These are phyloP conservation scores for Tylopilus orsonianus DNA, from an alignment of 1,284 basidiomycete genomes.

Conservation along the genomic window DNA sequence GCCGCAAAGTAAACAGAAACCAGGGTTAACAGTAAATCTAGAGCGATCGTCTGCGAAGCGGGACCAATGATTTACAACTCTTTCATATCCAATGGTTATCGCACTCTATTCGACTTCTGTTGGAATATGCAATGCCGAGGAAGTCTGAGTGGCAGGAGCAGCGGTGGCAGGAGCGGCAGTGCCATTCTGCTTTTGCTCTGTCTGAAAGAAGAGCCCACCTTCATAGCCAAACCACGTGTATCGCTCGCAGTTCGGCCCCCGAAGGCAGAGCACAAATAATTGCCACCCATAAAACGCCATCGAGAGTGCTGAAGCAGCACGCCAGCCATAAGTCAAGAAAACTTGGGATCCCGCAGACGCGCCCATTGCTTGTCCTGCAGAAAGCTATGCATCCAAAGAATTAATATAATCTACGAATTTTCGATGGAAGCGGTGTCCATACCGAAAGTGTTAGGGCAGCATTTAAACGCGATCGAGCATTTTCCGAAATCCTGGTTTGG, in stretches of 20 bases:
- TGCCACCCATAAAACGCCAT: slow-evolving; percentile 47
- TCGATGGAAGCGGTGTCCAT: too few relatives aligned
- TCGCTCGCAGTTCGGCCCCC: slow-evolving; percentile 43
- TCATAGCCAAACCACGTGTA: slow-evolving; percentile 32
- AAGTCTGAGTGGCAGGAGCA: slow-evolving; percentile 7
- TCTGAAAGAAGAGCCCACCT: slow-evolving; percentile 17
- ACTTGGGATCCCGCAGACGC: slow-evolving; percentile 52
- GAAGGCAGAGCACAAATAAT: slow-evolving; percentile 39
- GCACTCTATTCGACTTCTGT: neutral
- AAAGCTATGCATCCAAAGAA: too few relatives aligned
- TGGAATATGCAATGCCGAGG: neutral
- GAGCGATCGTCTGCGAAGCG: neutral
- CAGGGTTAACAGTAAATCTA: slow-evolving; percentile 1
- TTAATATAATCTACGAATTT: too few relatives aligned
- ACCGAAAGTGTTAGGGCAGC: slow-evolving; percentile 62
- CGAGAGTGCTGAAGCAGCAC: slow-evolving; percentile 45
- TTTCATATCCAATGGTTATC: neutral
- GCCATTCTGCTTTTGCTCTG: slow-evolving; percentile 5
- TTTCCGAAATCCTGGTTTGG: slow-evolving; percentile 45
- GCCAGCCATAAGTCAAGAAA: slow-evolving; percentile 53
- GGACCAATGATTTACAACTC: neutral
- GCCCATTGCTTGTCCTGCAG: slow-evolving; percentile 51
- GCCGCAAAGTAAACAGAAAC: too few relatives aligned
- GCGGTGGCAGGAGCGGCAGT: neutral
- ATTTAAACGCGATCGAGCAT: slow-evolving; percentile 61